phyloP scores from a whole-genome alignment of 345 rosid genomes.

The Draba incana region DNA sequence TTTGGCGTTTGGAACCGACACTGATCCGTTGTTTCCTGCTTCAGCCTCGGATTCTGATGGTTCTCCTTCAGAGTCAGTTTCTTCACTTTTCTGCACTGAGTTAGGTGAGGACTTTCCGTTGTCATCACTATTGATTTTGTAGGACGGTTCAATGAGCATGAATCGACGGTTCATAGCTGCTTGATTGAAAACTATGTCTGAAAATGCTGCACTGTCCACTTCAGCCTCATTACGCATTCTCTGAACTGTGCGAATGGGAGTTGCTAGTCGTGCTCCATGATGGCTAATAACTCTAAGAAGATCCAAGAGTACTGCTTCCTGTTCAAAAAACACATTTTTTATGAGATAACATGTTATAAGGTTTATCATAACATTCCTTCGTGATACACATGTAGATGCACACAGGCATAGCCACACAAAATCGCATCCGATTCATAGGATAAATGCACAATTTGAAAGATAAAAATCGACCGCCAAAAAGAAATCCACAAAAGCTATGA shows the following conservation, averaged over 20 bases:
- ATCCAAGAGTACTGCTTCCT: conserved; percentile 92
- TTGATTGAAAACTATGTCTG: conserved; percentile 58
- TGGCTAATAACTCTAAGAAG: conserved; percentile 88
- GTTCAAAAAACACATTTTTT: conserved; percentile 39
- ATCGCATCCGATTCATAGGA: not conserved
- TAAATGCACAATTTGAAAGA: not conserved
- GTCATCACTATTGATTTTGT: conserved; percentile 69
- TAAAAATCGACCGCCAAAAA: conserved; percentile 1
- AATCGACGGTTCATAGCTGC: conserved; percentile 59
- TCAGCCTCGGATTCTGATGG: conserved; percentile 34
- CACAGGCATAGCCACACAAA: not conserved
- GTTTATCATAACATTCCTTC: conserved; percentile 22
- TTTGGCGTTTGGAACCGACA: conserved; percentile 39
- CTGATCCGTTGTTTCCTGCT: conserved; percentile 42
- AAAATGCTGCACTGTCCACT: conserved; percentile 65
- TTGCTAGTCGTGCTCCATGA: conserved; percentile 89
- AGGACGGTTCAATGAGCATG: conserved; percentile 75
- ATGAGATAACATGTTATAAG: conserved; percentile 17
- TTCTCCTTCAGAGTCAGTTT: conserved; percentile 55
- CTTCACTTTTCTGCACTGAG: conserved; percentile 48
- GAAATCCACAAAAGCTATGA: not conserved
- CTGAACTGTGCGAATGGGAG: conserved; percentile 90
- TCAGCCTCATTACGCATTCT: conserved; percentile 73
- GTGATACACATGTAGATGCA: not conserved
- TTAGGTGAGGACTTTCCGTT: conserved; percentile 53